These are phyloP conservation scores for Exophiala aquamarina DNA, from an alignment of 2,329 filamentous ascomycete genomes.

Conservation along the genomic window DNA sequence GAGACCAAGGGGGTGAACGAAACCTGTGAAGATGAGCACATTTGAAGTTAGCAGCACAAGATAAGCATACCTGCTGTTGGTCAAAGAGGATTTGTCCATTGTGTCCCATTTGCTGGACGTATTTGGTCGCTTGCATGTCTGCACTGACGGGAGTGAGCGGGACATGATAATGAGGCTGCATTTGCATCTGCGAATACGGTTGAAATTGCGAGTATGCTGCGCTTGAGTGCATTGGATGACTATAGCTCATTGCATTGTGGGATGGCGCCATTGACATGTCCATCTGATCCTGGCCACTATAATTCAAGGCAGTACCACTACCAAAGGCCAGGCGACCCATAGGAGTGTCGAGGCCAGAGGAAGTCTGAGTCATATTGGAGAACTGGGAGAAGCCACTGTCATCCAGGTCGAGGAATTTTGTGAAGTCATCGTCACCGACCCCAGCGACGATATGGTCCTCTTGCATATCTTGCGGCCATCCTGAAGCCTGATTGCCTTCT, in stretches of 20 bases:
- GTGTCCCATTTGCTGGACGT: constrained; percentile 39
- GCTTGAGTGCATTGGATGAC: constrained; percentile 27
- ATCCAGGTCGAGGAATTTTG: constrained; percentile 50
- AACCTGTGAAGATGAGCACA: constrained; percentile 36
- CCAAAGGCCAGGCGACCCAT: constrained; percentile 40
- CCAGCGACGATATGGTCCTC: constrained; percentile 40
- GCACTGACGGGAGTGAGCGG: constrained; percentile 51
- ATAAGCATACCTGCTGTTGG: constrained; percentile 37
- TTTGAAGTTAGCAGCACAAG: not conserved
- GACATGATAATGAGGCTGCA: constrained; percentile 26
- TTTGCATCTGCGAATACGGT: constrained; percentile 32
- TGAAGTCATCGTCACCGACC: constrained; percentile 48
- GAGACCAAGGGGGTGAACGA: constrained; percentile 52
- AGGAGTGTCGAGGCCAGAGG: constrained; percentile 37
- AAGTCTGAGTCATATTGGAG: constrained; percentile 38
- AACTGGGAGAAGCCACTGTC: constrained; percentile 44
- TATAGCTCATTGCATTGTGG: constrained; percentile 12
- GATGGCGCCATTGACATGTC: constrained; percentile 28
- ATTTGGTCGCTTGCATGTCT: constrained; percentile 47
- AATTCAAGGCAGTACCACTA: constrained; percentile 19
- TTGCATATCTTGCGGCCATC: constrained; percentile 41
- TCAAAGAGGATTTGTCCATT: constrained; percentile 45
- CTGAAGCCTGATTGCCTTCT: constrained; percentile 25
- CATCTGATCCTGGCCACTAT: constrained; percentile 19
- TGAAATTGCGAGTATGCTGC: constrained; percentile 28